Evolutionary conservation across 2,329 filamentous ascomycete genomes (phyloP), one percentile per base, ranked within the genome.

Genomic region (Pseudopyrenochaeta lycopersici): DNA sequence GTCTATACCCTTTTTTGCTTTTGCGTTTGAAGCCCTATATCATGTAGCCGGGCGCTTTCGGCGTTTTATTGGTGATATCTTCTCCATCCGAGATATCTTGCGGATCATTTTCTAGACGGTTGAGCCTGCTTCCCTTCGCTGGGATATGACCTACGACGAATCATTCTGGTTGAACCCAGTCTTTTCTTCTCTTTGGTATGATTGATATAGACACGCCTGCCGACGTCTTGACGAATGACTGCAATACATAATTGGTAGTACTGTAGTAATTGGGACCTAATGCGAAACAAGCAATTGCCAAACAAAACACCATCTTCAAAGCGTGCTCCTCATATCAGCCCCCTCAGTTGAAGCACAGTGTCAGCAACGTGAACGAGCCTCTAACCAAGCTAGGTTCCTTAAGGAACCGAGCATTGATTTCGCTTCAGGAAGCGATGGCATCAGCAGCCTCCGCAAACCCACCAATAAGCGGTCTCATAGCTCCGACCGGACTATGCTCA

Each of bases 21-120:
- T 60, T 60, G 43, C 27, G 38, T 47, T 42, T 42, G 49, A 47
- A 40, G 27, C 29, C 53, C 47, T 41, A 35, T 47, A 47, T 55
- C 54, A 57, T 55, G 44, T 46, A 63, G 60, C 59, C 35, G 17
- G 51, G 58, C 18, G 52, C 42, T 53, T 40, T 46, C 31, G 59
- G 56, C 46, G 51, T 61, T 52, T 38, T 29, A 21, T 23, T 3
- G 21, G 40, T 23, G 40, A 21, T 29, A 23, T 41, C 15, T 39
- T 31, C n/a, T 44, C 35, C 23, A 9, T 40, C 42, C 11, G 20
- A 21, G 21, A 21, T 29, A 31, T 15, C 12, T 46, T 33, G 29
- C 18, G 27, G 41, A 20, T 11, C 14, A 42, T 21, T 14, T 23
- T 41, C 31, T 32, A 39, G 36, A 47, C 21, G 39, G 23, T 17